phyloP scores from a whole-genome alignment of 257 asterid species.

The Solanum virginianum region DNA sequence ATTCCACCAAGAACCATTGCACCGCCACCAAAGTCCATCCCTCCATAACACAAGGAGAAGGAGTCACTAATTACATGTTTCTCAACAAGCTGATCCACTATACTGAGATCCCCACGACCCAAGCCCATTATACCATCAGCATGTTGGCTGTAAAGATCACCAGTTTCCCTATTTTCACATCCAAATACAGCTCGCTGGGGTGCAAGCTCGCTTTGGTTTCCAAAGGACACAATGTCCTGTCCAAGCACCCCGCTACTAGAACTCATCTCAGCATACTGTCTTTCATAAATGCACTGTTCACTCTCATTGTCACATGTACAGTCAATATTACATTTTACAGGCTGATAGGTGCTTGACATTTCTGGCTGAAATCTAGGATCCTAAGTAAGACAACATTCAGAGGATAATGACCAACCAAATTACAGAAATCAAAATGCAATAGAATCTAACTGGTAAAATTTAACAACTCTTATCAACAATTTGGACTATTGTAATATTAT shows the following conservation, averaged over 20 bases:
- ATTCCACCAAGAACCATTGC: constrained; percentile 97
- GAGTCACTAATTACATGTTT: constrained; percentile 82
- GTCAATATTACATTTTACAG: constrained; percentile 82
- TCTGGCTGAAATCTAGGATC: constrained; percentile 93
- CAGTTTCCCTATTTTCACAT: constrained; percentile 93
- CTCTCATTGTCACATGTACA: constrained; percentile 70
- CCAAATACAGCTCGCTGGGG: constrained; percentile 95
- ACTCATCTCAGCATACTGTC: constrained; percentile 98
- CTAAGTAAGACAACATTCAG: constrained; percentile 15
- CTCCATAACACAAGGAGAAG: constrained; percentile 94
- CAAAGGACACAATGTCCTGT: constrained; percentile 83
- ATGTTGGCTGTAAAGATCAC: constrained; percentile 93
- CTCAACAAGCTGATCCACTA: constrained; percentile 92
- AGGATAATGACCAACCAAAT: neutral
- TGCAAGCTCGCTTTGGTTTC: constrained; percentile 70
- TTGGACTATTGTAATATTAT: neutral
- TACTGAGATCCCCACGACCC: constrained; percentile 97
- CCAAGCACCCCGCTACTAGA: constrained; percentile 97
- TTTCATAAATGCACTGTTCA: constrained; percentile 68
- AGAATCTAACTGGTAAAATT: neutral
- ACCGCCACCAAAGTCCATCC: constrained; percentile 99
- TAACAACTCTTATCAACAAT: neutral
- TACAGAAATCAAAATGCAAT: neutral
- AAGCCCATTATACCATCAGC: constrained; percentile 99
- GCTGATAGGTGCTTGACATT: constrained; percentile 57